phyloP scores from a whole-genome alignment of 768 basidiomycete genomes.

The Suillus tomentosus region DNA sequence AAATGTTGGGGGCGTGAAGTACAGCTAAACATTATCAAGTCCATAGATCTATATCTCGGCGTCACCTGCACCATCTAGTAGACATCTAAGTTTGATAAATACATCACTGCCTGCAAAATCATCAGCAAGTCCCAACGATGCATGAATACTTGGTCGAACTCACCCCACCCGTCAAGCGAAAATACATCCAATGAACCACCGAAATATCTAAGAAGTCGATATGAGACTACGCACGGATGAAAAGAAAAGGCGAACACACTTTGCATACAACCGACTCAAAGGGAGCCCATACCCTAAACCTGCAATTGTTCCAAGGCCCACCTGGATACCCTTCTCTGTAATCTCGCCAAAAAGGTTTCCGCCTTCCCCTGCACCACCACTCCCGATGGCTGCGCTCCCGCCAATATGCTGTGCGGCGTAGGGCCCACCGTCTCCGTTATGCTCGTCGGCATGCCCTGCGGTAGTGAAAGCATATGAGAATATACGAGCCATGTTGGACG shows the following conservation, averaged over 20 bases:
- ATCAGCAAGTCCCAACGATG: not conserved
- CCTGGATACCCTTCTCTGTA: conserved; percentile 73
- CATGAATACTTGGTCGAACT: conserved; percentile 21
- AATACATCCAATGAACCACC: conserved; percentile 83
- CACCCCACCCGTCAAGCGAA: conserved; percentile 84
- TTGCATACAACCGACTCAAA: conserved; percentile 76
- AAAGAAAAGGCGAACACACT: conserved; percentile 35
- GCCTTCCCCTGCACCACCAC: conserved; percentile 40
- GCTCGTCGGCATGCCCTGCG: conserved; percentile 54
- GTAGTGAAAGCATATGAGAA: conserved; percentile 95
- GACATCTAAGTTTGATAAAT: conserved; percentile 51
- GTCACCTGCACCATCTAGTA: conserved; percentile 53
- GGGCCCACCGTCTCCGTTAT: conserved; percentile 55
- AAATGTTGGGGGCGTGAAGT: not conserved
- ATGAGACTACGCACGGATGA: not conserved
- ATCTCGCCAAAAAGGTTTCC: conserved; percentile 75
- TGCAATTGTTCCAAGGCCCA: conserved; percentile 86
- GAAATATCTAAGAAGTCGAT: conserved; percentile 60
- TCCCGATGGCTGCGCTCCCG: conserved; percentile 64
- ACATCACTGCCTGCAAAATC: conserved; percentile 46
- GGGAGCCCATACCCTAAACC: conserved; percentile 87
- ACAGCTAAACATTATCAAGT: not conserved
- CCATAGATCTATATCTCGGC: conserved; percentile 41
- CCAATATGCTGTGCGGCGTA: conserved; percentile 81
- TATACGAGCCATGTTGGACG: conserved; percentile 71